phyloP scores from a whole-genome alignment of 805 yeast genomes.

The Wickerhamiella nectarea region DNA sequence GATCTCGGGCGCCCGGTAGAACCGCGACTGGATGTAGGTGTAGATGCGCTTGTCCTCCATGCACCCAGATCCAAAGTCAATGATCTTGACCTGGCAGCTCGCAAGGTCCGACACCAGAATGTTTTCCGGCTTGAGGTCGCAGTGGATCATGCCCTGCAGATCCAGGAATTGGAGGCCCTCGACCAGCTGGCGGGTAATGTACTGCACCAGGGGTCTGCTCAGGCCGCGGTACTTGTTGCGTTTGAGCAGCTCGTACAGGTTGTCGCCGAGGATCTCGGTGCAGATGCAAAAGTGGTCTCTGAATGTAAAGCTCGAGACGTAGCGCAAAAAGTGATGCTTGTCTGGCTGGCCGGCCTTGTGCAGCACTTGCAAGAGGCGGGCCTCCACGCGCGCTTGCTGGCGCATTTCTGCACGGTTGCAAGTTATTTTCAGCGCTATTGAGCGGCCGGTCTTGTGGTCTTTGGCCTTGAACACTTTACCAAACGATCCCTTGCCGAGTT shows the following conservation, averaged over 20 bases:
- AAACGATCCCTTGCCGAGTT: constrained; percentile 65
- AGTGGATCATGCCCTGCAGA: constrained; percentile 47
- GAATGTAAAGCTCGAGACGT: constrained; percentile 59
- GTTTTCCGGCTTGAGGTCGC: constrained; percentile 81
- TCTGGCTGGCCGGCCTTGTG: constrained; percentile 25
- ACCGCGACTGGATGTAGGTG: constrained; percentile 89
- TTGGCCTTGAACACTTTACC: constrained; percentile 60
- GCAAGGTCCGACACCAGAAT: constrained; percentile 41
- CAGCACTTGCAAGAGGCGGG: constrained; percentile 46
- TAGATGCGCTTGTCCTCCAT: constrained; percentile 65
- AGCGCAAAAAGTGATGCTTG: constrained; percentile 34
- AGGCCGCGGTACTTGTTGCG: constrained; percentile 28
- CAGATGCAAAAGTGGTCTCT: constrained; percentile 72
- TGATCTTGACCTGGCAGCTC: constrained; percentile 43
- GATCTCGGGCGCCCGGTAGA: constrained; percentile 91
- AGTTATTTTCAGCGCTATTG: constrained; percentile 66
- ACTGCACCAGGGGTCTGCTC: constrained; percentile 23
- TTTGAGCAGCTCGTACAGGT: constrained; percentile 43
- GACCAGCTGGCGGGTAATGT: constrained; percentile 42
- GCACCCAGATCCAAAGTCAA: constrained; percentile 60
- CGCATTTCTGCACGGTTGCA: constrained; percentile 62
- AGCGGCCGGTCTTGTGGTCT: constrained; percentile 46
- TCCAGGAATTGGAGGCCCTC: constrained; percentile 51
- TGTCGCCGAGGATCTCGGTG: constrained; percentile 57
- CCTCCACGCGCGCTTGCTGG: constrained; percentile 65